Evolutionary conservation across 2,329 filamentous ascomycete genomes (phyloP).

Genomic region (Aspergillus spinulosporus): DNA sequence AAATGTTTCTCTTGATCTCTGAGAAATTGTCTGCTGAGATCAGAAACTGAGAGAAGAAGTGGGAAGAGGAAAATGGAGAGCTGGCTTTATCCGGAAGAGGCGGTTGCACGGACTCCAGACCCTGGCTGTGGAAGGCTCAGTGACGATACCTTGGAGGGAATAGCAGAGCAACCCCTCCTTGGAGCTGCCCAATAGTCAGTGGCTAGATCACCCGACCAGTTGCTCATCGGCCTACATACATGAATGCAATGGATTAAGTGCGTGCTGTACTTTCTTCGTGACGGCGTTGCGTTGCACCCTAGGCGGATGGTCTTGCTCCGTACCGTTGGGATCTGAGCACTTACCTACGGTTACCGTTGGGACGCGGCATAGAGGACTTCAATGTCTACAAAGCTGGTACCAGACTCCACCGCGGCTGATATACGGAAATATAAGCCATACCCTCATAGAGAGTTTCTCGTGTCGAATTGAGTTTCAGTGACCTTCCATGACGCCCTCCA

Average conservation of each 20-base stretch:
- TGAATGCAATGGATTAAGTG: neutral
- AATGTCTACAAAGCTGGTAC: neutral
- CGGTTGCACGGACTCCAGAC: conserved; percentile 14
- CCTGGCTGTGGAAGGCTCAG: conserved; percentile 5
- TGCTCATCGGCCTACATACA: conserved; percentile 3
- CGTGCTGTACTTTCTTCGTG: neutral
- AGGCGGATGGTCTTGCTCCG: neutral
- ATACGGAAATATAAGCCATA: neutral
- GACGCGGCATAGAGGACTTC: neutral
- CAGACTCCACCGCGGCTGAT: neutral
- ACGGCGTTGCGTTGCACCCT: neutral
- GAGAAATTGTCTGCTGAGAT: neutral
- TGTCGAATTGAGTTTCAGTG: neutral
- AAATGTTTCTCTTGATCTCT: neutral
- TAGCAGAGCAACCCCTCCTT: conserved; percentile 12
- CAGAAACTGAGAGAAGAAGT: neutral
- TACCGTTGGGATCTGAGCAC: neutral
- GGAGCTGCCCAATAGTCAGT: conserved; percentile 5
- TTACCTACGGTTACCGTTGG: neutral
- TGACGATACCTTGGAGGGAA: conserved; percentile 9
- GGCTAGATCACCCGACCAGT: conserved; percentile 11
- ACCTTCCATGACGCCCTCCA: neutral
- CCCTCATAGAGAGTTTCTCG: neutral
- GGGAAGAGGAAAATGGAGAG: neutral
- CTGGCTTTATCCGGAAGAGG: conserved; percentile 4